Evolutionary conservation across 1,284 basidiomycete genomes (phyloP).

Genomic region (Ustilago nuda): DNA sequence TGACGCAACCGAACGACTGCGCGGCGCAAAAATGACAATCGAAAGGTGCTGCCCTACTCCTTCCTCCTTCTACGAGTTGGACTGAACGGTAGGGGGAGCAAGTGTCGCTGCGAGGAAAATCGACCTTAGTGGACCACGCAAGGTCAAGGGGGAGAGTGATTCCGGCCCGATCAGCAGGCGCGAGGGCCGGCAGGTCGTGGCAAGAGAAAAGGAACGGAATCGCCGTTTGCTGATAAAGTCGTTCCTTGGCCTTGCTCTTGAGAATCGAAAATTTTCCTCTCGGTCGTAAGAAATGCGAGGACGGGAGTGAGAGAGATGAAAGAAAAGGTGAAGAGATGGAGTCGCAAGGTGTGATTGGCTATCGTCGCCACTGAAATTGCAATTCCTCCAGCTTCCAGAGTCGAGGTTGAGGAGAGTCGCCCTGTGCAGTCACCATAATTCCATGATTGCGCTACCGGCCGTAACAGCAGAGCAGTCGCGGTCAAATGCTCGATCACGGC

Average conservation of each 20-base stretch:
- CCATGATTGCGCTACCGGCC: neutral
- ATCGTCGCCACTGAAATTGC: neutral
- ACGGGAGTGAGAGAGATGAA: slow-evolving; percentile 18
- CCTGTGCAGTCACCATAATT: neutral
- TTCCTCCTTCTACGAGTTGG: neutral
- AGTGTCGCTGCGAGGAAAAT: neutral
- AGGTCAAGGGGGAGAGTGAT: slow-evolving; percentile 1
- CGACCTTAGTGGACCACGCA: slow-evolving; percentile 6
- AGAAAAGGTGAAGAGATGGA: slow-evolving; percentile 13
- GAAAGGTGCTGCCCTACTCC: no score
- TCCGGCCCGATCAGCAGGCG: slow-evolving; percentile 31
- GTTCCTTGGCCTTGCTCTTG: neutral
- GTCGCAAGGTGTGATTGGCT: slow-evolving; percentile 26
- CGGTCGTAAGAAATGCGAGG: slow-evolving; percentile 12
- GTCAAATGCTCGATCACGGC: slow-evolving; percentile 1
- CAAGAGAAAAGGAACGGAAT: neutral
- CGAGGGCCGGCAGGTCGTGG: slow-evolving; percentile 27
- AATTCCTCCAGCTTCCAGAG: slow-evolving; percentile 9
- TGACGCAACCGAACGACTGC: neutral
- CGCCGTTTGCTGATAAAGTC: neutral
- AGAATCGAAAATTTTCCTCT: slow-evolving; percentile 24
- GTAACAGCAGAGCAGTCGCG: neutral
- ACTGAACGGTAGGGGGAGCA: neutral
- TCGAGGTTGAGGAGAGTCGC: slow-evolving; percentile 1
- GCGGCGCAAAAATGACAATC: no score